Base-by-base conservation (phyloP, 371 early-diverging fungal species). In the Mortierella polycephala region DNA sequence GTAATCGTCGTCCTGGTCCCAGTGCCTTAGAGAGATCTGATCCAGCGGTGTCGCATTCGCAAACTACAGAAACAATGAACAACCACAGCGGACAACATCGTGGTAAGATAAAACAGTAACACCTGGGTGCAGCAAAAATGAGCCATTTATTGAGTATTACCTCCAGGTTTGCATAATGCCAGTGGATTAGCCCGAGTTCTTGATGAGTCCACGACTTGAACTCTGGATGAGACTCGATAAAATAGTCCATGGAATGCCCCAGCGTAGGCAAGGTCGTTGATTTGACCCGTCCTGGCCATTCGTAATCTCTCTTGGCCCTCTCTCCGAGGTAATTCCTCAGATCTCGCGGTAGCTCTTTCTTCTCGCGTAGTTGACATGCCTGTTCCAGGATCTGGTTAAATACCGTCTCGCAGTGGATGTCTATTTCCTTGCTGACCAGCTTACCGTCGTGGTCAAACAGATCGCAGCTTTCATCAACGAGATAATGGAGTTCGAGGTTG, bases 121-220 rank as follows among this genome's bases (percentile, higher is more conserved):
- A 30, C 30, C 30, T 30, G 30, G 30, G 30, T 4, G 30, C 30
- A 57, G 44, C 13, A 49, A 45, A 59, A 20, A 37, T 21, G 39
- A 42, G 5, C 42, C 16, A 9, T 37, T 9, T 11, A 49, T 10
- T 30, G 30, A 30, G 7, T n/a, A 2, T 57, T 64, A 75, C 75
- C 71, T 75, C 86, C 18, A 86, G 53, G 56, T 82, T 75, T 9
- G 86, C 84, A 58, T 82, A 62, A 51, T 83, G 83, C 84, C 84
- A 86, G 30, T 84, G 74, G 18, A 86, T 61, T 8, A 86, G 49
- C 7, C 73, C 64, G 13, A 83, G 51, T 21, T 86, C 81, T 40
- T 64, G 41, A 3, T 59, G 45, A 3, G 69, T 55, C 69, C 85
- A 75, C 12, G 56, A 21, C 7, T 30, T 50, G 37, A 68, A 82